A percentile compares a stretch with the other conserved stretches of the same genome.
Conservation (phyloP, 768 basidiomycete species). For the Filobasidium wieringae region DNA sequence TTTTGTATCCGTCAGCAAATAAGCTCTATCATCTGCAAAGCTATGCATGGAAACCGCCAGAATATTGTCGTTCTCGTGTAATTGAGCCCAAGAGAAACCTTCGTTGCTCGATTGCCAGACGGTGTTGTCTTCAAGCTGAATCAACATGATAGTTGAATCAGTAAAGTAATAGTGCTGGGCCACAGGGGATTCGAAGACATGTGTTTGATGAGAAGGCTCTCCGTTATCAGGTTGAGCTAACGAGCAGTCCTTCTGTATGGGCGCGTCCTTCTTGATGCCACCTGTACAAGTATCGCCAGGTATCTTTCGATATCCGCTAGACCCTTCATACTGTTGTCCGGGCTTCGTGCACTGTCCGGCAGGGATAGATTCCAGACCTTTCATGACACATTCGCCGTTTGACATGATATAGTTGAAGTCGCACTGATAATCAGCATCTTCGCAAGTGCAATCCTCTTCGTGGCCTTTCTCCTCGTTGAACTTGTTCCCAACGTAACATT, state of each 20-base stretch:
- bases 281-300: constrained; percentile 85
- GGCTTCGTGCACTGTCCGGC: constrained; percentile 49
- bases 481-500: constrained; percentile 84
- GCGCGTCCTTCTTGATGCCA: constrained; percentile 52
- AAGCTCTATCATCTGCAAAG: constrained; percentile 68
- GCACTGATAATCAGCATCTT: constrained; percentile 85
- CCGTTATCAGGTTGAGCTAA: constrained; percentile 72
- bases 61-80: constrained; percentile 53
- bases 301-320: constrained; percentile 81
- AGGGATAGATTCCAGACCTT: constrained; percentile 78
- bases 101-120: constrained; percentile 95
- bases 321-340: constrained; percentile 63
- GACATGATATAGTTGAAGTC: constrained; percentile 81
- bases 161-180: constrained; percentile 75
- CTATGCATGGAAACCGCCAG: constrained; percentile 77
- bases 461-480: constrained; percentile 73
- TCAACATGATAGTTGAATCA: constrained; percentile 66
- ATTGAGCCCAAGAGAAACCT: constrained; percentile 76
- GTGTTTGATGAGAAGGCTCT: constrained; percentile 56
- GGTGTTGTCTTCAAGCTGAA: constrained; percentile 59
- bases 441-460: constrained; percentile 71
- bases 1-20: constrained; percentile 61
- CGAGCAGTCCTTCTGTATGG: constrained; percentile 62
- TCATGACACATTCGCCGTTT: constrained; percentile 63
- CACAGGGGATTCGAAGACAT: constrained; percentile 41